Evolutionary conservation across 306 rosid species (phyloP), one percentile per base, ranked within the genome.

Genomic region (Vachellia collinsii): DNA sequence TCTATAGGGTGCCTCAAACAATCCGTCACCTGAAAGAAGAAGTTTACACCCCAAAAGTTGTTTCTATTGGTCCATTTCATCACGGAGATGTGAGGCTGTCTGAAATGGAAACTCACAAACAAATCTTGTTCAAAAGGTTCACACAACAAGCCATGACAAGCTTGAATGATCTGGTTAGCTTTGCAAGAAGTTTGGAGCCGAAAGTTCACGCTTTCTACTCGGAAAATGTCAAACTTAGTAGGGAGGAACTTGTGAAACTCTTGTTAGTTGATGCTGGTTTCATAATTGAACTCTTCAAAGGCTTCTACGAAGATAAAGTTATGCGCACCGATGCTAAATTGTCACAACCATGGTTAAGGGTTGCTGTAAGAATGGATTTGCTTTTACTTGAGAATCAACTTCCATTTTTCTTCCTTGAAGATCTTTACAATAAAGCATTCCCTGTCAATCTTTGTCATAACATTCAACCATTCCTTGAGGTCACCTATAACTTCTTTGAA

Each of bases 321-420:
- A 59, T 10, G 65, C 17, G 16, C 11, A 22, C 0, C 8, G 65
- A 59, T 59, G 37, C 37, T 1, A 59, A 59, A 16, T 3, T 22
- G 3, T 59, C 65, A 59, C 65, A 59, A 3, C 65, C 65, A 22
- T 59, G 65, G 65, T 11, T 59, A 37, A 59, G 65, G 6, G 37
- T 10, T 0, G 16, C 37, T 11, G 10, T 4, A 22, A 59, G 65
- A 37, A 10, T 59, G 17, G 65, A 59, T 59, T 59, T 59, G 17
- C 5, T 59, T 59, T 59, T 59, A 22, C 38, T 59, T 59, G 65
- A 59, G 65, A 59, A 59, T 59, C 65, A 59, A 9, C 65, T 59
- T 10, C 65, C 65, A 11, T 59, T 59, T 3, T 23, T 59, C 10
- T 59, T 22, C 16, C 16, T 59, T 0, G 8, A 59, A 23, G 65